Evolutionary conservation across 306 rosid genomes (phyloP).

Genomic region (Sicyos edulis): DNA sequence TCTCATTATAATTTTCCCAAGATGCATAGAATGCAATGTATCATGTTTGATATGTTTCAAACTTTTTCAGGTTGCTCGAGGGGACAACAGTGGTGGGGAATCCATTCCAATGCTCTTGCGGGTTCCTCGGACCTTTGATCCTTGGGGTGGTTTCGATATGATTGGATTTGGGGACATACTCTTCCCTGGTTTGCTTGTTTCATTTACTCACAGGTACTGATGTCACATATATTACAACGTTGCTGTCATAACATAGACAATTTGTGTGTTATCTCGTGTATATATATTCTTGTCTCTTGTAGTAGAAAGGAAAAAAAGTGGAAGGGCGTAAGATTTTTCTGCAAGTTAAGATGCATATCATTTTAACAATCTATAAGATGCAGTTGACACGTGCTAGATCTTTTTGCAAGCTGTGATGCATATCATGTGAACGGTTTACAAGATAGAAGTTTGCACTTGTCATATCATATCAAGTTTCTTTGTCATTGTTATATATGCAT

Average conservation of each 20-base stretch:
- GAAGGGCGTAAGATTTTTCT: not conserved
- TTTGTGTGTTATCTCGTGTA: not conserved
- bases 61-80: slow-evolving; percentile 66
- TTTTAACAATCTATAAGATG: not conserved
- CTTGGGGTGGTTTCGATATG: slow-evolving; percentile 94
- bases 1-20: not conserved
- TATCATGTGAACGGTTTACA: not conserved
- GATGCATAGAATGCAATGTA: not conserved
- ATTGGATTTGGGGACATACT: slow-evolving; percentile 95
- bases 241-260: not conserved
- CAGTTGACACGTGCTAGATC: not conserved
- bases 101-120: slow-evolving; percentile 92
- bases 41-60: slow-evolving; percentile 3
- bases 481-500: not conserved
- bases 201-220: slow-evolving; percentile 65
- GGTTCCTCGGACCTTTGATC: slow-evolving; percentile 68
- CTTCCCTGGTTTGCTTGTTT: slow-evolving; percentile 92
- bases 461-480: not conserved
- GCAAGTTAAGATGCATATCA: not conserved
- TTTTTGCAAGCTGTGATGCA: not conserved
- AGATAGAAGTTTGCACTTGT: not conserved
- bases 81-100: slow-evolving; percentile 82
- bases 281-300: too few species aligned
- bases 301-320: not conserved
- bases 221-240: not conserved